Percentiles rank a stretch among this genome's conserved stretches.
Conservation (phyloP, 352 stramenopile species). For the Pythium oligandrum region DNA sequence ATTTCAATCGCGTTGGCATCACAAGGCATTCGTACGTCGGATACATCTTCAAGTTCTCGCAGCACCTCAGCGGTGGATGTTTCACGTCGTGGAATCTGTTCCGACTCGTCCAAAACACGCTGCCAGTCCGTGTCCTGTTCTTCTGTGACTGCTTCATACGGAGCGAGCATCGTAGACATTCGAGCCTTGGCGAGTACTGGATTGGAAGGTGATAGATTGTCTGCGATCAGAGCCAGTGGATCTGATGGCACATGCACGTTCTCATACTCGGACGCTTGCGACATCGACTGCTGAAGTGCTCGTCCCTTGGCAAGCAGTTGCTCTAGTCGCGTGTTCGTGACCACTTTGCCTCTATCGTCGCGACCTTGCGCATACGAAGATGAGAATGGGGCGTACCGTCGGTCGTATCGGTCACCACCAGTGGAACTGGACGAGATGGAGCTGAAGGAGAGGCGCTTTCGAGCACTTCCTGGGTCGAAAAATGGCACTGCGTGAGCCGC, state of each 20-base stretch:
- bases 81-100: conserved; percentile 1
- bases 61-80: neutral
- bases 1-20: conserved; percentile 27
- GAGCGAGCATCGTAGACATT: conserved; percentile 6
- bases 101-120: conserved; percentile 10
- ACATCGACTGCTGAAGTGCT: conserved; percentile 20
- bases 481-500: neutral
- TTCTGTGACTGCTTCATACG: conserved; percentile 20
- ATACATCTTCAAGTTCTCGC: too few relatives aligned
- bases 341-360: neutral
- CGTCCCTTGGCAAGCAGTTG: conserved; percentile 18
- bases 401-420: neutral
- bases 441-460: conserved; percentile 23
- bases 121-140: conserved; percentile 14
- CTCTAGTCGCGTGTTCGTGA: conserved; percentile 6
- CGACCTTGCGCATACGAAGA: too few relatives aligned
- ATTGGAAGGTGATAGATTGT: too few relatives aligned
- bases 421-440: conserved; percentile 13
- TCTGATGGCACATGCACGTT: neutral
- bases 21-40: neutral
- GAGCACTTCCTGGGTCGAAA: neutral
- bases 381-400: too few relatives aligned
- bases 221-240: too few relatives aligned
- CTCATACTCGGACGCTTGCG: conserved; percentile 4
- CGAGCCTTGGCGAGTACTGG: too few relatives aligned